Conservation (phyloP, 2,329 filamentous ascomycete species). For the Alternaria sp. region DNA sequence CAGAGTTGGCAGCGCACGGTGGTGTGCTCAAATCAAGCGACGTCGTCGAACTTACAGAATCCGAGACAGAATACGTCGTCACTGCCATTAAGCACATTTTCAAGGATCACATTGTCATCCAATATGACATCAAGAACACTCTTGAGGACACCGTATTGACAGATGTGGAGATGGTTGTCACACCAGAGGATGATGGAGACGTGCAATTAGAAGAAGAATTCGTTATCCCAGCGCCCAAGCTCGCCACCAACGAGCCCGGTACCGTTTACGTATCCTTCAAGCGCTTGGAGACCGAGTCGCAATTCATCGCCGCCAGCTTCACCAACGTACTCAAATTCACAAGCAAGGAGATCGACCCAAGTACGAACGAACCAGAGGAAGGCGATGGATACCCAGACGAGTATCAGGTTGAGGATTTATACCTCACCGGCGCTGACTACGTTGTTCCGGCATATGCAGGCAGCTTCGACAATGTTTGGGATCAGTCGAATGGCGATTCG, state of each 20-base stretch:
- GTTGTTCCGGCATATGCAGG: conserved; percentile 91
- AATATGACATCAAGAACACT: conserved; percentile 98
- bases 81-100: conserved; percentile 95
- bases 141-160: conserved; percentile 74
- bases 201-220: conserved; percentile 78
- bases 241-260: conserved; percentile 85
- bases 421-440: conserved; percentile 91
- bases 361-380: conserved; percentile 91
- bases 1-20: conserved; percentile 90
- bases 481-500: conserved; percentile 89
- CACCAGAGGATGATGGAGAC: conserved; percentile 85
- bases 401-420: conserved; percentile 94
- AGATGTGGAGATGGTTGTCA: conserved; percentile 72
- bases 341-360: conserved; percentile 96
- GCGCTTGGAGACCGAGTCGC: conserved; percentile 76
- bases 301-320: conserved; percentile 83
- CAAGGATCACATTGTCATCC: conserved; percentile 94
- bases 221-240: conserved; percentile 85
- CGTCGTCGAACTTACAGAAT: conserved; percentile 89
- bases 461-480: conserved; percentile 96
- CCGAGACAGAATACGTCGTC: conserved; percentile 97
- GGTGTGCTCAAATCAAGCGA: conserved; percentile 89
- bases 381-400: conserved; percentile 89
- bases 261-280: conserved; percentile 96
- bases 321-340: conserved; percentile 96